Evolutionary conservation across 441 rosid genomes (phyloP), one percentile per base, ranked within the genome.

Genomic region (Croton setiger): DNA sequence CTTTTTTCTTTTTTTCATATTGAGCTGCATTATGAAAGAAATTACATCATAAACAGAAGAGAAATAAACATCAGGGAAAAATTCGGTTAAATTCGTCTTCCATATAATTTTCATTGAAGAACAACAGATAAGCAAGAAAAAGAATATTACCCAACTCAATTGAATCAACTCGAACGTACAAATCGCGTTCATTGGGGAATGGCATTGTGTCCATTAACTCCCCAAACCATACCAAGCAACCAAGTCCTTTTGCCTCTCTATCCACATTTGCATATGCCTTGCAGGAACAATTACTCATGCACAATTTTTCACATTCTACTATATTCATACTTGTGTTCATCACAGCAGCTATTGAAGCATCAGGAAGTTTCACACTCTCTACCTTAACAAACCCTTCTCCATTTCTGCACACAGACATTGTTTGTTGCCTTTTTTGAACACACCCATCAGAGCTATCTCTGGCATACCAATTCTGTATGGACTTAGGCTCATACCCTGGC

Each of bases 381-480:
- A 74, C 74, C 62, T 73, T 79, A 11, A 73, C 37, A 63, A 79
- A 72, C 13, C 80, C 79, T 57, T 81, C 82, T 37, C 68, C 68
- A 52, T 33, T 64, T 37, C 45, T 31, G 54, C 81, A 77, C 7
- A 62, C 20, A 14, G 69, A 56, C 31, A 61, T 4, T 12, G 68
- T 64, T 57, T 57, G 18, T 31, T 18, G 21, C 13, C 41, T 51
- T 23, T 71, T 76, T 57, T 53, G 76, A 7, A 66, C 64, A 15
- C 87, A 84, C 1, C 82, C 85, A n/a, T 63, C 69, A 12, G 78
- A 69, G 47, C 67, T 69, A 49, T 83, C 83, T 17, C 63, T 51
- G 14, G 62, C 49, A 49, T 55, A 18, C 80, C 76, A 74, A 0
- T 61, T 44, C 0, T 37, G 49, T 0, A 45, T 45, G 5, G 48